A percentile compares a stretch with the other conserved stretches of the same genome.
phyloP scores from a whole-genome alignment of 441 rosid species.

The Isatis lusitanica region DNA sequence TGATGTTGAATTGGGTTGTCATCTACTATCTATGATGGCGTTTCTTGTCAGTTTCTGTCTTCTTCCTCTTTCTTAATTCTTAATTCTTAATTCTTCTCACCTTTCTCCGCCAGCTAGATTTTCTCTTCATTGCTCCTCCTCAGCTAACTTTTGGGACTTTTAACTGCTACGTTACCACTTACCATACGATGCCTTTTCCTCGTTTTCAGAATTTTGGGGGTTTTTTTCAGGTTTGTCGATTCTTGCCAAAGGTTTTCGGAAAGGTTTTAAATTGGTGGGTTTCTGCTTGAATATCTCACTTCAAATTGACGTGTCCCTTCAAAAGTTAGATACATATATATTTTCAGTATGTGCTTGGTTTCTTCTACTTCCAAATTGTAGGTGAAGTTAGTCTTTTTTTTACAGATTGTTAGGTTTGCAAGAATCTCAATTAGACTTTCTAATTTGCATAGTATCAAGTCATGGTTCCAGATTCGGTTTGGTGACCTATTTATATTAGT shows the following conservation, averaged over 20 bases:
- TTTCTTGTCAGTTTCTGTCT: conserved; percentile 21
- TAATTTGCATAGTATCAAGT: neutral
- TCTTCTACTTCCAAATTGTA: neutral
- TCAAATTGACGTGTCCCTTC: neutral
- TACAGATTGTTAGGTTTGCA: neutral
- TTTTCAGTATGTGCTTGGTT: conserved; percentile 6
- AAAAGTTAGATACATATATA: neutral
- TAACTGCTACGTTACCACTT: neutral
- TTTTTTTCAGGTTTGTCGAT: conserved; percentile 34
- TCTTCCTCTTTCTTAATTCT: conserved; percentile 6
- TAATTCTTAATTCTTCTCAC: neutral
- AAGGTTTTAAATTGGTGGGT: conserved; percentile 3
- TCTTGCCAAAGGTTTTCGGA: conserved; percentile 23
- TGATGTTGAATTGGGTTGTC: conserved; percentile 20
- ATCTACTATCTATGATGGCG: conserved; percentile 1
- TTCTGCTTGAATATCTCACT: conserved; percentile 11
- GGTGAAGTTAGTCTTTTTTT: conserved; percentile 3
- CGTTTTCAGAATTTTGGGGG: conserved; percentile 33
- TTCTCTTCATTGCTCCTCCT: conserved; percentile 22
- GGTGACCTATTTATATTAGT: no score
- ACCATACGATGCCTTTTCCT: conserved; percentile 24
- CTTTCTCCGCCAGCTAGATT: conserved; percentile 4
- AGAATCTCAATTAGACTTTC: neutral
- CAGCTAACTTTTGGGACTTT: conserved; percentile 13
- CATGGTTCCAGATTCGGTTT: conserved; percentile 20